Conservation (phyloP, 73 alveolate species). For the Symbiodinium natans region DNA sequence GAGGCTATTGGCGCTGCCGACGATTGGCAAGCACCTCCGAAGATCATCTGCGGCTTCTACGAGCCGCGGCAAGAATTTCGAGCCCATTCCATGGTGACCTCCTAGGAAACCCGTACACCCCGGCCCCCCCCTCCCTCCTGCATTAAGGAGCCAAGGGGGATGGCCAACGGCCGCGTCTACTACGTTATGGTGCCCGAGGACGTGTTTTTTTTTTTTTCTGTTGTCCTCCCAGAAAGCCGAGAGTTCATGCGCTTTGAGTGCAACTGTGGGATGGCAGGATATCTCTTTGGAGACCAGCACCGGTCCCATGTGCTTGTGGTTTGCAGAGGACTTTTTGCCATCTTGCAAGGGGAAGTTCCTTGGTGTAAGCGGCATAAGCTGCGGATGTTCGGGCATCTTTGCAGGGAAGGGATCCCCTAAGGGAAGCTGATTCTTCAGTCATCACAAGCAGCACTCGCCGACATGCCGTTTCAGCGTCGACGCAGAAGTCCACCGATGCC, state of each 20-base stretch:
- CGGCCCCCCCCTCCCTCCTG: too few relatives aligned
- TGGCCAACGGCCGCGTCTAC: constrained; percentile 83
- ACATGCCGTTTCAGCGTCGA: background rate
- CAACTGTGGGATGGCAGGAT: background rate
- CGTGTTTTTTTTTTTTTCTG: background rate
- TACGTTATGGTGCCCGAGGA: constrained; percentile 81
- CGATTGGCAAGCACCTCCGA: constrained; percentile 64
- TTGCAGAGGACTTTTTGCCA: constrained; percentile 57
- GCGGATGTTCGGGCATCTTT: too few relatives aligned
- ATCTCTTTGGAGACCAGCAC: constrained; percentile 63
- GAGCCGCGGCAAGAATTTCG: background rate
- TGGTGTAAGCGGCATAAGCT: too few relatives aligned
- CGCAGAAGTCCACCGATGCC: constrained; percentile 3
- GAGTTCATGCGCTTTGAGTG: background rate
- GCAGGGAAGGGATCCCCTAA: too few relatives aligned
- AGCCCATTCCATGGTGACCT: background rate
- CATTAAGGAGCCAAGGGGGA: constrained; percentile 67
- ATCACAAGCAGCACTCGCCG: too few relatives aligned
- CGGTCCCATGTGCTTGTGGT: constrained; percentile 92
- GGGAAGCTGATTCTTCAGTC: too few relatives aligned
- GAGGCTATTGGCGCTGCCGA: constrained; percentile 64
- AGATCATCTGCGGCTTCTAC: constrained; percentile 61
- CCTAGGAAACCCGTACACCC: too few relatives aligned
- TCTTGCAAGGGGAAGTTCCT: too few relatives aligned
- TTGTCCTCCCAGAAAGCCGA: background rate